phyloP scores from a whole-genome alignment of 192 early-diverging fungal genomes.

The Chytriomyces confervae region DNA sequence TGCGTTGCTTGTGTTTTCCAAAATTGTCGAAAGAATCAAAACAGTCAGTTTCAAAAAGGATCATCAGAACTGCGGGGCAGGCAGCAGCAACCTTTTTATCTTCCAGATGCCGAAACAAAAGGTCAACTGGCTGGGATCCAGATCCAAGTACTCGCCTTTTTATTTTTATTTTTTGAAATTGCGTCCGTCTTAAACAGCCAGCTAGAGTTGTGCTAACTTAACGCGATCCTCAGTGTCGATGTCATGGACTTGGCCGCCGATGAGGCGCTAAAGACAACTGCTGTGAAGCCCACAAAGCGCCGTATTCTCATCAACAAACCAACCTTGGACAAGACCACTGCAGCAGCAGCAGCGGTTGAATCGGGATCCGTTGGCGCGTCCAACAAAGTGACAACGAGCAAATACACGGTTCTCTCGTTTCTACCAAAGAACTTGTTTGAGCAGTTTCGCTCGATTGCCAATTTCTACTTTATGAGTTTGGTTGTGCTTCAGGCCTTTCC shows the following conservation, averaged over 20 bases:
- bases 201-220: background rate
- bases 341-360: background rate
- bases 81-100: no score
- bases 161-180: background rate
- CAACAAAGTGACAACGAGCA: conserved; percentile 78
- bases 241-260: background rate
- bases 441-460: conserved; percentile 95
- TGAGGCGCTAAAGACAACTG: background rate
- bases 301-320: background rate
- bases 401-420: conserved; percentile 90
- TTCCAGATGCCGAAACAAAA: background rate
- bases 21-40: no score
- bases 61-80: no score
- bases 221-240: conserved; percentile 1
- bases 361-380: conserved; percentile 9
- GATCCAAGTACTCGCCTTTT: conserved; percentile 27
- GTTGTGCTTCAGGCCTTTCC: conserved; percentile 85
- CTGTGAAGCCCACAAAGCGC: background rate
- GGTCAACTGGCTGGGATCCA: conserved; percentile 35
- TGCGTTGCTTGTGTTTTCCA: no score
- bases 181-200: background rate
- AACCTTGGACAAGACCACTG: background rate
- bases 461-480: conserved; percentile 88
- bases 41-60: no score
- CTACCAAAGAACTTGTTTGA: conserved; percentile 95